Evolutionary conservation across 768 basidiomycete species (phyloP), one percentile per base, ranked within the genome.

Genomic region (Boletus rufocinnamomeus): DNA sequence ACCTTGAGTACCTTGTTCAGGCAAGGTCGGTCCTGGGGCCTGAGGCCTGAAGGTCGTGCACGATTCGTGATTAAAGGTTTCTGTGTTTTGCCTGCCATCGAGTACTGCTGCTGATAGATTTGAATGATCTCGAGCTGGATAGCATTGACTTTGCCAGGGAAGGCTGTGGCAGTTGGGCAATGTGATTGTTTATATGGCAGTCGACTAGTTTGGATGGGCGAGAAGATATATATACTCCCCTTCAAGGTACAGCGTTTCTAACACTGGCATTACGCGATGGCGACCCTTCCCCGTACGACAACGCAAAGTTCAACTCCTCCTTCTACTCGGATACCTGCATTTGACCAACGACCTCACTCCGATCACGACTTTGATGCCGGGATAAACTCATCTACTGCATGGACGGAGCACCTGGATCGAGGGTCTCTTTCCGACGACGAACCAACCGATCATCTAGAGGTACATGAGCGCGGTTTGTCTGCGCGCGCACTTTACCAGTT

Each of bases 401-500:
- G 89, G 91, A 87, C 88, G 25, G 86, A 83, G 57, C 80, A 83
- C 63, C 74, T 82, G 16, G 81, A 81, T 59, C 69, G 68, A 23
- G 74, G 64, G 21, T 76, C 74, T 23, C 75, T 83, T 23, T 86
- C 84, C 0, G 83, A 86, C 61, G 74, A 78, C 37, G 84, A 87
- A 34, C 82, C 76, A 38, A 56, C 63, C 40, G 74, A 76, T 27
- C 74, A 69, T 27, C 56, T 70, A 10, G 71, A 76, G 21, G 67
- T 66, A 2, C 74, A 73, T 19, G 71, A 72, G 45, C 70, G 71
- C 34, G 76, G 77, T 27, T 76, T 79, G 35, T 76, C 82, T 17
- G 91, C 88, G 11, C 80, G 90, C 44, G 88, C 87, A 14, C 72
- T 92, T 40, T 91, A 88, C 66, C 75, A 80, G 23, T 93, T 93